These are phyloP conservation scores for Geranium rotundifolium DNA, from an alignment of 345 rosid genomes.

Conservation along the genomic window DNA sequence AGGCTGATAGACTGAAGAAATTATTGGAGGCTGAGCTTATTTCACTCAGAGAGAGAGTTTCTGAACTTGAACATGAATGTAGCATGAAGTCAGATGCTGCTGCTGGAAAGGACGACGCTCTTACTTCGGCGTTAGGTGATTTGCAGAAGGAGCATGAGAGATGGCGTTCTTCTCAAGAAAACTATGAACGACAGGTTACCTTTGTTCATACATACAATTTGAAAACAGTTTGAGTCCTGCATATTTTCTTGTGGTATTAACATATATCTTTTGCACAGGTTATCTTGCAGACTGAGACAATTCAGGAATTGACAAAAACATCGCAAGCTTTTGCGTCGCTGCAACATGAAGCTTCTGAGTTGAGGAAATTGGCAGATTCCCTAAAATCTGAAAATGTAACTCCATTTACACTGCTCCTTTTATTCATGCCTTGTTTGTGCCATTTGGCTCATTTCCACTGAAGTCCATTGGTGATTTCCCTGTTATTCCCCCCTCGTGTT, in stretches of 20 bases:
- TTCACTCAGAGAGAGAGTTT: conserved; percentile 56
- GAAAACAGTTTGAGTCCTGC: no score
- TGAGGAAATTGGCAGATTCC: conserved; percentile 52
- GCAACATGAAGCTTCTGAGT: conserved; percentile 64
- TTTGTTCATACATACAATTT: no score
- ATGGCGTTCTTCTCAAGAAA: conserved; percentile 72
- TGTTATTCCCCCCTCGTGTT: background rate
- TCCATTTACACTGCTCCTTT: background rate
- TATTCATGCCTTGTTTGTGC: background rate
- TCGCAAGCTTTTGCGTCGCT: conserved; percentile 62
- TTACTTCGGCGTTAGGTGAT: conserved; percentile 49
- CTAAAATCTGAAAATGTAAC: conserved; percentile 59
- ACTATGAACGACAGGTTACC: conserved; percentile 92
- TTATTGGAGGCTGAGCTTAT: conserved; percentile 61
- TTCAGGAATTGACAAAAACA: conserved; percentile 80
- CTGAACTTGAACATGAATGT: conserved; percentile 64
- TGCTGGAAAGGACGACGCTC: conserved; percentile 60
- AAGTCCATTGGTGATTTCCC: background rate
- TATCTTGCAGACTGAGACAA: conserved; percentile 84
- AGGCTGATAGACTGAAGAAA: conserved; percentile 63
- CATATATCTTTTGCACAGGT: conserved; percentile 39
- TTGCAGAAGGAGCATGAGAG: conserved; percentile 64
- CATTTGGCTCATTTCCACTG: background rate
- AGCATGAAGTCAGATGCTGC: conserved; percentile 54
- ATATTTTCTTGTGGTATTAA: no score